These are phyloP conservation scores for Anthoceros angustus DNA, from an alignment of 225 moss, liverwort and hornwort genomes.

Conservation along the genomic window DNA sequence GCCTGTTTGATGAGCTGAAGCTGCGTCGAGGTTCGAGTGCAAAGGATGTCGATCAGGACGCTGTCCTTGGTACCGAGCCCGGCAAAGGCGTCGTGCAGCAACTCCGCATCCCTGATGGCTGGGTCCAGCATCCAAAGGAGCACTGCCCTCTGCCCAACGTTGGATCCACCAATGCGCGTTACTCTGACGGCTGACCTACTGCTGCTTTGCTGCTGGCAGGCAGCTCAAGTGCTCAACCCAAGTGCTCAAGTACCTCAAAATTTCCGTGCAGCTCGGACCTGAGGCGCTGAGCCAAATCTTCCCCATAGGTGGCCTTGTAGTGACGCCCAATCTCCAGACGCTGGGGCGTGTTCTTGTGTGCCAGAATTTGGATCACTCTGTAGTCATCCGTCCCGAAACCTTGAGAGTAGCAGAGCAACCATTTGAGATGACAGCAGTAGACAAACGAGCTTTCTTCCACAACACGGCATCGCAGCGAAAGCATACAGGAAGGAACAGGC, in stretches of 20 bases:
- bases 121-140: slow-evolving; percentile 58
- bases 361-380: slow-evolving; percentile 36
- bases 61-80: slow-evolving; percentile 37
- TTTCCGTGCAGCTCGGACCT: slow-evolving; percentile 38
- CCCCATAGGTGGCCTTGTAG: slow-evolving; percentile 36
- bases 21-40: slow-evolving; percentile 33
- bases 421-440: background rate
- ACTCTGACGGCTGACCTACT: background rate
- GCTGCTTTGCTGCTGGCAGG: background rate
- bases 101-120: slow-evolving; percentile 36
- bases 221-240: background rate
- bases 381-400: slow-evolving; percentile 42
- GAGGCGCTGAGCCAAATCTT: slow-evolving; percentile 43
- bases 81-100: slow-evolving; percentile 35
- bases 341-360: slow-evolving; percentile 32
- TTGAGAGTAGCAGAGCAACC: slow-evolving; percentile 5
- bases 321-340: slow-evolving; percentile 36
- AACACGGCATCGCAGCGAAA: background rate
- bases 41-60: slow-evolving; percentile 32
- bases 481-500: background rate
- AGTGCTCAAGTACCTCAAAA: slow-evolving; percentile 24
- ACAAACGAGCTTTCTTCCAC: background rate
- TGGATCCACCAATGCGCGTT: background rate
- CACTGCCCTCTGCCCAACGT: slow-evolving; percentile 25
- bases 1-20: slow-evolving; percentile 55